phyloP scores from a whole-genome alignment of 78 protist genomes.

The Dictyostelium capitatum region DNA sequence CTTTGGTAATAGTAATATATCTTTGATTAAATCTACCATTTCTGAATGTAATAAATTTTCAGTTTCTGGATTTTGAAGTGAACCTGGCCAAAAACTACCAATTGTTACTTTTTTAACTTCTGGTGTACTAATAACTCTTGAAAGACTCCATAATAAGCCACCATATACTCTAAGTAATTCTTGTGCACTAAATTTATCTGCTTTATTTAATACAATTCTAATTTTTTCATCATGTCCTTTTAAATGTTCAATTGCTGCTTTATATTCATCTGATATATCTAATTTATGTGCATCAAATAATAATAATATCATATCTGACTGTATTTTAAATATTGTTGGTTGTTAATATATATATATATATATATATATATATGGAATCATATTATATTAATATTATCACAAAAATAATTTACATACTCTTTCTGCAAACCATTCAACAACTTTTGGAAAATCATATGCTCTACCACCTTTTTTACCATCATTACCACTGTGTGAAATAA shows the following conservation, averaged over 20 bases:
- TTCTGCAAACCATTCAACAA: slow-evolving; percentile 94
- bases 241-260: slow-evolving; percentile 82
- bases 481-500: slow-evolving; percentile 59
- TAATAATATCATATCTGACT: slow-evolving; percentile 91
- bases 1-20: slow-evolving; percentile 82
- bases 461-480: slow-evolving; percentile 93
- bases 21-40: slow-evolving; percentile 74
- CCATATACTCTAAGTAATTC: slow-evolving; percentile 96
- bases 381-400: not conserved
- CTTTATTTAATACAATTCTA: slow-evolving; percentile 94
- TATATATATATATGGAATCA: too few relatives aligned
- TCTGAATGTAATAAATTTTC: slow-evolving; percentile 79
- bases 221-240: slow-evolving; percentile 93
- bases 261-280: slow-evolving; percentile 93
- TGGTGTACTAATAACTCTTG: slow-evolving; percentile 86
- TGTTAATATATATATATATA: too few relatives aligned
- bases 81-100: slow-evolving; percentile 94
- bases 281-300: slow-evolving; percentile 96
- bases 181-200: slow-evolving; percentile 89
- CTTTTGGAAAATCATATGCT: slow-evolving; percentile 84
- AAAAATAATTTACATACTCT: slow-evolving; percentile 21
- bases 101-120: slow-evolving; percentile 94
- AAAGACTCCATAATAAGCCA: slow-evolving; percentile 94
- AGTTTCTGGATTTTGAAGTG: slow-evolving; percentile 65
- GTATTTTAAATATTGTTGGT: too few relatives aligned